Percentiles rank a stretch among this genome's conserved stretches.
These are phyloP conservation scores for Ziziphus jujuba DNA, from an alignment of 306 rosid species.

Conservation along the genomic window DNA sequence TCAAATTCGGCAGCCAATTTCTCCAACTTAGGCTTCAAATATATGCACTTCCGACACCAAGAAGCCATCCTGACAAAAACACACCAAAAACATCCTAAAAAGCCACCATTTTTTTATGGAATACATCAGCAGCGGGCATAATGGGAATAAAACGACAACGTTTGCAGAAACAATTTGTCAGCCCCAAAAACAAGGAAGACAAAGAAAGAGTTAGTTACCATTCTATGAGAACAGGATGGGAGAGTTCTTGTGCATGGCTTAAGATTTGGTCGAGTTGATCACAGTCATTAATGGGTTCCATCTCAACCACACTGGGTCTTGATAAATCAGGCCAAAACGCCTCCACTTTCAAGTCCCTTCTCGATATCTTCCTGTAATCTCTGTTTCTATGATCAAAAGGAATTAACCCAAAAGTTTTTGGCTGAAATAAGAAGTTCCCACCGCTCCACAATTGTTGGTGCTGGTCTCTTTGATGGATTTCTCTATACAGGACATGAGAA, in stretches of 20 bases:
- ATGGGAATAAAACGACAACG: neutral
- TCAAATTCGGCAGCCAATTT: slow-evolving; percentile 79
- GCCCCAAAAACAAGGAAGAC: neutral
- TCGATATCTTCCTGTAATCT: slow-evolving; percentile 29
- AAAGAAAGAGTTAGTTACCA: slow-evolving; percentile 47
- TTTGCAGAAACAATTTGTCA: neutral
- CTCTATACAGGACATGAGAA: slow-evolving; percentile 52
- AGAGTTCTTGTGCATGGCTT: slow-evolving; percentile 41
- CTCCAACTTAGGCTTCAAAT: slow-evolving; percentile 93
- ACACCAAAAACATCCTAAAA: neutral
- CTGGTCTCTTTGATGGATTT: slow-evolving; percentile 46
- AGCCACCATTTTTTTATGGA: neutral
- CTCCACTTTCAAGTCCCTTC: slow-evolving; percentile 43
- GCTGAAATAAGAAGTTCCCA: slow-evolving; percentile 22
- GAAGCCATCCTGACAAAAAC: slow-evolving; percentile 73
- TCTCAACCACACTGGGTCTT: slow-evolving; percentile 43
- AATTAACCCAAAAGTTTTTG: slow-evolving; percentile 30
- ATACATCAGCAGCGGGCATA: neutral
- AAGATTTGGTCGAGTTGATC: slow-evolving; percentile 79
- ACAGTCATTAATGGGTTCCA: slow-evolving; percentile 61
- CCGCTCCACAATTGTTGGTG: slow-evolving; percentile 26
- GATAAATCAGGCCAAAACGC: slow-evolving; percentile 70
- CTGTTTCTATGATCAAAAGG: slow-evolving; percentile 39
- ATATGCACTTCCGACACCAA: slow-evolving; percentile 95
- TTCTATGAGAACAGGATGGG: slow-evolving; percentile 72